Base-by-base conservation (phyloP, 2,329 filamentous ascomycete species). In the Lecanoromycetidae sp. region DNA sequence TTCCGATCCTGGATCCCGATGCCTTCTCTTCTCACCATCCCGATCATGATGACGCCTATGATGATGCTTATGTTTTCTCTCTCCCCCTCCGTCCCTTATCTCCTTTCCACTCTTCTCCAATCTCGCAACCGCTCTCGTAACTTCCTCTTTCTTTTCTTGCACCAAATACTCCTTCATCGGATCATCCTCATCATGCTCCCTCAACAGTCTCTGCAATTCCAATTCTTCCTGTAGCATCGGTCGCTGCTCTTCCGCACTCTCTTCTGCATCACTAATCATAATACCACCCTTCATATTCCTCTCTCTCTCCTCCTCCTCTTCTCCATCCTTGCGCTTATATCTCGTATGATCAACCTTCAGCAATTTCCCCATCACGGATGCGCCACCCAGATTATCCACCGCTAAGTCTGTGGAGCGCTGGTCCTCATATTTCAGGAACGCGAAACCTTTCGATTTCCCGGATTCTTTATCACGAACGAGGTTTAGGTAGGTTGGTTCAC, bases 361-460 rank as follows among this genome's bases (percentile, higher is more conserved):
- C 49, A 90, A 66, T 34, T 88, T 75, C 2, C 87, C 88, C 61
- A 85, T 72, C 15, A 98, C 80, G 25, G 80, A 83, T 7, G 88
- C 82, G 26, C 91, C 91, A 32, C 87, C 84, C 4, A 98, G 69
- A 63, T 98, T 98, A 66, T 98, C 91, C 8, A 98, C 93, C 0
- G 93, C 91, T 34, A 98, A 70, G 65, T 96, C 90, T 52, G 86
- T 93, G 66, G 88, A 95, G 56, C 90, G 76, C 69, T 98, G 91
- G 65, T 98, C 90, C 63, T 98, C 91, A 66, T 96, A 98, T 62
- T 98, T 98, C 49, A 98, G 74, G 74, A 93, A 98, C 2, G 84
- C 87, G 61, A 96, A 98, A 0, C 91, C 91, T 55, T 83, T 84
- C 52, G 85, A 93, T 66, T 94, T 95, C 52, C 91, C 91, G 0